Conservation (phyloP, 805 yeast genomes). For the Candida chauliodis region DNA sequence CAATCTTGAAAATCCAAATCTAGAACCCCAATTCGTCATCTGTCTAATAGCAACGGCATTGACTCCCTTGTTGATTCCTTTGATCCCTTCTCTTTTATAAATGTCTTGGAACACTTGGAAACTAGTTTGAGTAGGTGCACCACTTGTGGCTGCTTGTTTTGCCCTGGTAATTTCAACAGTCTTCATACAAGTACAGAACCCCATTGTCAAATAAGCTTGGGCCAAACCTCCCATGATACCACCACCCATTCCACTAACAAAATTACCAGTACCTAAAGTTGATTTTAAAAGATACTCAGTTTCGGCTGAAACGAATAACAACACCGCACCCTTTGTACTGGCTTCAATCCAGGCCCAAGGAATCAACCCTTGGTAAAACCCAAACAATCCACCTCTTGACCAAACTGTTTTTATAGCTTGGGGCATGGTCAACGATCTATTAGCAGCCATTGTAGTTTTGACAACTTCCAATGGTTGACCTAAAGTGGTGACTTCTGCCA, state of each 20-base stretch:
- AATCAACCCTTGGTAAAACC: constrained; percentile 94
- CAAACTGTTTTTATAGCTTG: constrained; percentile 75
- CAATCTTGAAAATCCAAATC: constrained; percentile 88
- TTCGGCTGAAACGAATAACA: constrained; percentile 88
- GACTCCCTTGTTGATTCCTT: constrained; percentile 96
- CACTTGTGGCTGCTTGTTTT: constrained; percentile 64
- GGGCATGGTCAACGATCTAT: constrained; percentile 65
- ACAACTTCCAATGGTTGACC: constrained; percentile 97
- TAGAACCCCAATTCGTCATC: constrained; percentile 98
- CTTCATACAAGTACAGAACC: constrained; percentile 98
- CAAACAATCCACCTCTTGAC: constrained; percentile 89
- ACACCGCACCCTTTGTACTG: constrained; percentile 96
- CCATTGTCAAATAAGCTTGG: constrained; percentile 95
- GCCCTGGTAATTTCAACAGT: constrained; percentile 95
- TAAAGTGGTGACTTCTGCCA: constrained; percentile 89
- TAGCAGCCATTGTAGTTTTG: constrained; percentile 98
- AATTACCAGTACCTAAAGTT: constrained; percentile 55
- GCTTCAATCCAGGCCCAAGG: constrained; percentile 99
- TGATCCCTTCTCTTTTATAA: constrained; percentile 79
- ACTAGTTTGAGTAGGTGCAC: constrained; percentile 64
- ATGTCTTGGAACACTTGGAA: constrained; percentile 86
- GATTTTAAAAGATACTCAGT: constrained; percentile 73
- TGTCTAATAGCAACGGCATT: constrained; percentile 99
- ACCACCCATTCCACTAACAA: constrained; percentile 88
- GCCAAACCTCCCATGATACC: constrained; percentile 96